Evolutionary conservation across 345 rosid species (phyloP), one percentile per base, ranked within the genome.

Genomic region (Rhizophora mangle): DNA sequence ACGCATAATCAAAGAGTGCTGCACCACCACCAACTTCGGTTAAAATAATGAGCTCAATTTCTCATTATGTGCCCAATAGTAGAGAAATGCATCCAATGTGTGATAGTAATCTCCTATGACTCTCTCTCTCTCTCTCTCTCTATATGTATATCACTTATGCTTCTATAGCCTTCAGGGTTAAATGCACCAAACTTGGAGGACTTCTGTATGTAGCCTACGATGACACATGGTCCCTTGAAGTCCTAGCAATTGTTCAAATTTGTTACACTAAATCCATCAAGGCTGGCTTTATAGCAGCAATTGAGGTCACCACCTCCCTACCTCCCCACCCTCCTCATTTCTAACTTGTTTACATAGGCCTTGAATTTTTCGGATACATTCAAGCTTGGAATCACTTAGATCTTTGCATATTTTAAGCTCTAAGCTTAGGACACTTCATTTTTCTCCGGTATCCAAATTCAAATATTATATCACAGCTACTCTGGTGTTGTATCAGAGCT

Each of bases 151-250:
- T 24, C 96, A 73, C 87, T 89, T 1, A 95, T 90, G 83, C 98
- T 86, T 69, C 89, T 77, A 54, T 88, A 87, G 20, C 96, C 98
- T 73, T 90, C 93, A 0, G 95, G 88, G 36, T 72, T 90, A 72
- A 88, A 92, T 29, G 86, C 95, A 29, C 96, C 98, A 69, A 88
- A 92, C 81, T 93, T 86, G 86, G 86, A 86, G 68, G 84, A 73
- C 71, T 76, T 81, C 68, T 84, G 67, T 56, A 91, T 89, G 72
- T 85, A 86, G 53, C 92, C 96, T 59, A 89, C 83, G 22, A 93
- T 83, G 61, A 93, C 97, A 75, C 96, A 93, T 16, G 97, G 96
- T 43, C 98, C 93, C 82, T 89, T 84, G 89, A 91, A 91, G 78
- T 91, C 94, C 68, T 89, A 76, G 67, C 85, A 85, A 30, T 78